Conservation (phyloP, 2,329 filamentous ascomycete species). For the Colletotrichum plurivorum region DNA sequence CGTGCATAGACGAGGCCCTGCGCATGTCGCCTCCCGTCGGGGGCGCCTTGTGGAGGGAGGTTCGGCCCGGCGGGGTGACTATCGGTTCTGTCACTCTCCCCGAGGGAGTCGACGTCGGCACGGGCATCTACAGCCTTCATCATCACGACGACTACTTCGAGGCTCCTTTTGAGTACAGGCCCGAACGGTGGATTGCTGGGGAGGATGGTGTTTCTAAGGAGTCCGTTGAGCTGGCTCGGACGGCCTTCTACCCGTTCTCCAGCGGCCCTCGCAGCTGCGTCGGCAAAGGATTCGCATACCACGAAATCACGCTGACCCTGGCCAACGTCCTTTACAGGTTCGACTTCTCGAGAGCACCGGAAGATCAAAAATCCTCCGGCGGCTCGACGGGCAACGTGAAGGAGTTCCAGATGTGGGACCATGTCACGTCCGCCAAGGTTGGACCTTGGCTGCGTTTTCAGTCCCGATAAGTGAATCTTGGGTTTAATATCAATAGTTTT, state of each 20-base stretch:
- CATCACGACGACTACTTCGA: slow-evolving; percentile 29
- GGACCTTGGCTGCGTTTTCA: slow-evolving; percentile 28
- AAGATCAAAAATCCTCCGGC: slow-evolving; percentile 17
- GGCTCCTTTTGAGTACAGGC: slow-evolving; percentile 15
- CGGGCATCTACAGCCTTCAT: slow-evolving; percentile 42
- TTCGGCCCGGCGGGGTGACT: slow-evolving; percentile 24
- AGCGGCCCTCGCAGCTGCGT: slow-evolving; percentile 29
- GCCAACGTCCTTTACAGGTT: slow-evolving; percentile 24
- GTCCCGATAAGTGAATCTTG: background rate
- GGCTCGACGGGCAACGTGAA: slow-evolving; percentile 30
- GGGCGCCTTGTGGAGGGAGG: slow-evolving; percentile 39
- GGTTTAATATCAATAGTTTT: background rate
- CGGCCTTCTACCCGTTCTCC: slow-evolving; percentile 41
- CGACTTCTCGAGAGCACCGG: slow-evolving; percentile 2
- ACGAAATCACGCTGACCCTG: slow-evolving; percentile 28
- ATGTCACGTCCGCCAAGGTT: slow-evolving; percentile 26
- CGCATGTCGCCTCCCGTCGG: slow-evolving; percentile 41
- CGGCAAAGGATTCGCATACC: slow-evolving; percentile 23
- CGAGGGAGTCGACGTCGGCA: slow-evolving; percentile 38
- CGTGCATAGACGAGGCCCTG: slow-evolving; percentile 53
- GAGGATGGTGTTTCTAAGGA: slow-evolving; percentile 61
- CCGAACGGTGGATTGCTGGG: slow-evolving; percentile 26
- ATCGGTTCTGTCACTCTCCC: slow-evolving; percentile 42
- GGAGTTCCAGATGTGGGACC: slow-evolving; percentile 32
- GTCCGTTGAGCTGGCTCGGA: slow-evolving; percentile 69